Conservation (phyloP, 2,329 filamentous ascomycete species). For the Allantophomopsis lycopodina region DNA sequence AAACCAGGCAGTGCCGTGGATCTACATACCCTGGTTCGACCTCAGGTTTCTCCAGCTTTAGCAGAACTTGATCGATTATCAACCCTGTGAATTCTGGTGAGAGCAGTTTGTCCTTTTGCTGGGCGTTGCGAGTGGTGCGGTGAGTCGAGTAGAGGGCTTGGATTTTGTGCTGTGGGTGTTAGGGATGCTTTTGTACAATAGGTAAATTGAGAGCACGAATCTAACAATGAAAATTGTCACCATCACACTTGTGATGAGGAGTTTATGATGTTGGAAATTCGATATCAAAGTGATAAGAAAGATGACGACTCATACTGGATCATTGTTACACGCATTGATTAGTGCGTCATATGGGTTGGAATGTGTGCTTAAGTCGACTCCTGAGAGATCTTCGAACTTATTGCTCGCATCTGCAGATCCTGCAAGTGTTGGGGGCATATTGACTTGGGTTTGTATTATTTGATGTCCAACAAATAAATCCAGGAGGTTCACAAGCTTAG, state of each 20-base stretch:
- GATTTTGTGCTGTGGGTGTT: conserved; percentile 10
- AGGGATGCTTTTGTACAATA: background rate
- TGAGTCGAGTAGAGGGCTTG: conserved; percentile 50
- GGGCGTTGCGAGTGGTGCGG: conserved; percentile 58
- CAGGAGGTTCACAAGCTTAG: too few species aligned
- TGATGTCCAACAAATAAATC: too few species aligned
- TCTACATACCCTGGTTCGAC: conserved; percentile 60
- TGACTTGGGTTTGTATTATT: conserved; percentile 18
- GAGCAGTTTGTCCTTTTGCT: conserved; percentile 65
- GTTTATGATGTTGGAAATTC: background rate
- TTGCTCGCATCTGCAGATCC: conserved; percentile 14
- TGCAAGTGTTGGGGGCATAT: conserved; percentile 7
- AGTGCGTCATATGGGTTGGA: conserved; percentile 19
- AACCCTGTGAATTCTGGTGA: conserved; percentile 54
- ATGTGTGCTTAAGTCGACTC: conserved; percentile 13
- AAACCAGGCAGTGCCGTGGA: conserved; percentile 66
- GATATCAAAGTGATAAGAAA: background rate
- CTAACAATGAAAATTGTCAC: background rate
- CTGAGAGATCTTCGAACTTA: conserved; percentile 19
- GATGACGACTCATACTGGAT: conserved; percentile 12
- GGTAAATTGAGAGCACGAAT: background rate
- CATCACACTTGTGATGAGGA: background rate
- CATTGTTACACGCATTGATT: conserved; percentile 17
- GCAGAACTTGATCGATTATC: conserved; percentile 62
- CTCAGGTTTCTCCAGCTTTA: conserved; percentile 49